Base-by-base conservation (phyloP, 2,329 filamentous ascomycete species). In the Tolypocladium pustulatum region DNA sequence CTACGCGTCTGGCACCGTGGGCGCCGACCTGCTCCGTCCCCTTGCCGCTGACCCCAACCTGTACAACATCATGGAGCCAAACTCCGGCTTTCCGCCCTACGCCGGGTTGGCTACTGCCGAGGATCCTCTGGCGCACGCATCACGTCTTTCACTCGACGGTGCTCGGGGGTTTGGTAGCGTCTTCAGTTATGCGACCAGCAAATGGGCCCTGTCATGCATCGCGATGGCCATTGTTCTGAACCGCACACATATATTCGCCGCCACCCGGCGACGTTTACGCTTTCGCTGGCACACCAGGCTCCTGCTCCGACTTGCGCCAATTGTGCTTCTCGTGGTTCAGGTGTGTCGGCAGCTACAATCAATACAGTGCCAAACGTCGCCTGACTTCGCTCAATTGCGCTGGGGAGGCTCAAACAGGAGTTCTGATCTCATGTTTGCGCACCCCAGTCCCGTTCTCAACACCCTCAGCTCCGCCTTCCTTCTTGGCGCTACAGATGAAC, bases 221-320 rank as follows among this genome's bases (percentile, higher is more conserved):
- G 84, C 87, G 41, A 89, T 93, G 79, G 91, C 91, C 27, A 83
- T 97, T 60, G 76, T 97, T 59, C 78, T 97, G 30, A 97, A 97
- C 70, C 85, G 94, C 59, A 95, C 94, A 8, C 87, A 92, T 60
- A 94, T 97, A 65, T 97, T 96, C 72, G 93, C 91, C 49, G 93
- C 92, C 0, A 93, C 91, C 17, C 82, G 94, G 61, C 83, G 92
- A 57, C 85, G 89, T 57, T 78, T 97, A n/a, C 81, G 82, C 12
- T 78, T 97, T 2, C 81, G 82, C 58, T 93, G 90, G 85, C 81
- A 85, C 40, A 76, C 87, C 56, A 85, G 91, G 51, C 72, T 95
- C 4, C 71, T 85, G 9, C 72, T 96, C 17, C 88, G 92, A 56
- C 75, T 87, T 37, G 69, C 86, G 3, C 90, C 91, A 0, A 86